Base-by-base conservation (phyloP, 352 stramenopile species). In the Globisporangium abappressorium region DNA sequence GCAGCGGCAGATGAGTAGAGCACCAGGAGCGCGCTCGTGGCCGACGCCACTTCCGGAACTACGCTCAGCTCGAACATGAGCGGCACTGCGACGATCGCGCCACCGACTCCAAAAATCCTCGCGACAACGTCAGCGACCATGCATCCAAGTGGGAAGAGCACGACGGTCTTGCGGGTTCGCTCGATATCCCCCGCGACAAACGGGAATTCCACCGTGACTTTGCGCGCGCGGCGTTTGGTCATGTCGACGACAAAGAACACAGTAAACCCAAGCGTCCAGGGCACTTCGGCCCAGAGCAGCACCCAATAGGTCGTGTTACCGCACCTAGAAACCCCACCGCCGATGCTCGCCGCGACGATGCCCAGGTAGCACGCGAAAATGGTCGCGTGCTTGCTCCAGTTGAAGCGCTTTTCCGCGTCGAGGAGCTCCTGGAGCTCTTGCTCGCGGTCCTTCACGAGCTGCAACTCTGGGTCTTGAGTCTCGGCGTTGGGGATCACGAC, bases 31-130 rank as follows among this genome's bases (percentile, higher is more conserved):
- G 81, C 74, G 22, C 61, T 85, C 2, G 70, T 87, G 8, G 80
- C 72, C 0, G 75, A 78, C 4, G 74, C 75, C 5, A 87, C 82
- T 54, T 85, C 72, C 0, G 82, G 75, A 1, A 84, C 56, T 30
- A 89, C 74, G 9, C 76, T 77, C 60, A 85, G 64, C 54, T 89
- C 79, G 26, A 91, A 74, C 74, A 89, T 77, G 20, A 91, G 66
- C 1, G 81, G 82, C 1, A 80, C 79, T 5, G 77, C 79, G 58
- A 90, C 77, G 68, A 87, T 79, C 20, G 71, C 79, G 12, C 75
- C 79, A 38, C 77, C 81, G 38, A 89, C 74, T 54, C 77, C 81
- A 47, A 88, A 78, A 41, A 87, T 68, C 2, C 74, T 70, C 2
- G 78, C 78, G 9, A 84, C 70, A n/a, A 88, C 70, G 12, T 77